Percentiles rank a stretch among this genome's conserved stretches.
Conservation (phyloP, 2,329 filamentous ascomycete species). For the Periconia sp. region DNA sequence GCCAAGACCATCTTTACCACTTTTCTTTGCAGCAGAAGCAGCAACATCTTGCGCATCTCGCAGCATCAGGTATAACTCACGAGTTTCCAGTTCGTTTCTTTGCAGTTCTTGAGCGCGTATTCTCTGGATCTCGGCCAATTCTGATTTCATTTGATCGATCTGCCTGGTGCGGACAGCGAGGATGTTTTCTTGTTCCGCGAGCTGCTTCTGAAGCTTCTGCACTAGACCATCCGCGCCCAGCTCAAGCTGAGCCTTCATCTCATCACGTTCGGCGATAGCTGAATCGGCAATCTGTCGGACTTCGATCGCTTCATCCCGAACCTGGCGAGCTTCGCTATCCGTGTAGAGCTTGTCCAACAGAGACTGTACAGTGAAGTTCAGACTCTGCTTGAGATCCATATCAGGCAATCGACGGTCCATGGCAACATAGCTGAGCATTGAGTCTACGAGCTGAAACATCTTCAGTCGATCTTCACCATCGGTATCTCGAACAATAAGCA, state of each 20-base stretch:
- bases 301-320: slow-evolving; percentile 87
- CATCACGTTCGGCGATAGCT: slow-evolving; percentile 93
- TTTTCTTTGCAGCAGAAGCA: slow-evolving; percentile 76
- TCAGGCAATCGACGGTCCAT: slow-evolving; percentile 96
- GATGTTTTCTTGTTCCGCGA: slow-evolving; percentile 89
- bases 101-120: slow-evolving; percentile 88
- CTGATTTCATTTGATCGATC: slow-evolving; percentile 83
- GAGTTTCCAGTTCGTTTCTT: slow-evolving; percentile 90
- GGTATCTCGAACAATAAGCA: slow-evolving; percentile 88
- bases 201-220: slow-evolving; percentile 85
- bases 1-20: slow-evolving; percentile 53
- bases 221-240: slow-evolving; percentile 92
- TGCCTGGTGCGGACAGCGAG: slow-evolving; percentile 88
- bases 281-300: slow-evolving; percentile 91
- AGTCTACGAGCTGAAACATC: slow-evolving; percentile 97
- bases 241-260: slow-evolving; percentile 85
- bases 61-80: slow-evolving; percentile 97
- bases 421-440: slow-evolving; percentile 98
- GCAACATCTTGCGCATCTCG: slow-evolving; percentile 96
- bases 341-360: slow-evolving; percentile 94
- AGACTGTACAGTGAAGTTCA: slow-evolving; percentile 96
- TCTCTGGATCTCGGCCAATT: slow-evolving; percentile 83
- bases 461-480: slow-evolving; percentile 88
- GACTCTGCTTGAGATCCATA: slow-evolving; percentile 95
- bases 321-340: slow-evolving; percentile 89